Conservation (phyloP, 2,329 filamentous ascomycete genomes). For the Lecanicillium sp. region DNA sequence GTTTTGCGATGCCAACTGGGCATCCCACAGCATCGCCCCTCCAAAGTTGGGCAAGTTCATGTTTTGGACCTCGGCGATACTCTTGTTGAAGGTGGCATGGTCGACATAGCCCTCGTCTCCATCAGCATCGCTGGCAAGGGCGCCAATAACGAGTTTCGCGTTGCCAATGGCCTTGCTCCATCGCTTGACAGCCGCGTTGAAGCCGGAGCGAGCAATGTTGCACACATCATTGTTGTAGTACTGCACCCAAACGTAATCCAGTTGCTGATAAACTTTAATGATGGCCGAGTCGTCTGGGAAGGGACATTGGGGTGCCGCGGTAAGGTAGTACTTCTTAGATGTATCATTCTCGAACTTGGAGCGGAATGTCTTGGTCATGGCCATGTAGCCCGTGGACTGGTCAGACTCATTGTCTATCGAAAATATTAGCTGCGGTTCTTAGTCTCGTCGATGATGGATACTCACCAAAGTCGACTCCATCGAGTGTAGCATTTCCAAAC, state of each 20-base stretch:
- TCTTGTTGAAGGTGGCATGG: conserved; percentile 32
- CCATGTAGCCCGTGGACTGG: conserved; percentile 46
- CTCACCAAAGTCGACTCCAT: conserved; percentile 59
- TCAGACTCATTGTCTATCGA: conserved; percentile 47
- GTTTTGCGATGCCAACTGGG: conserved; percentile 44
- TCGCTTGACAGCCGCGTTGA: conserved; percentile 55
- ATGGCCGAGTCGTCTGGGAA: conserved; percentile 49
- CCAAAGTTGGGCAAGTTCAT: conserved; percentile 51
- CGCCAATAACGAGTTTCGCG: conserved; percentile 52
- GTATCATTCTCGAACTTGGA: conserved; percentile 39
- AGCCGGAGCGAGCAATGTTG: conserved; percentile 39
- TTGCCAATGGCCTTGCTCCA: conserved; percentile 55
- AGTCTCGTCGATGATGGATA: no score
- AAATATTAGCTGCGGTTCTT: not conserved
- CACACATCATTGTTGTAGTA: conserved; percentile 63
- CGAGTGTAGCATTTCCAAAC: conserved; percentile 57
- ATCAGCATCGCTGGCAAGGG: conserved; percentile 45
- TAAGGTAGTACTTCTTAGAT: conserved; percentile 45
- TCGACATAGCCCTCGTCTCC: conserved; percentile 44
- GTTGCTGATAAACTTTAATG: conserved; percentile 16
- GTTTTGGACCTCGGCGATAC: conserved; percentile 38
- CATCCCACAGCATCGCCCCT: conserved; percentile 62
- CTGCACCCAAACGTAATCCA: conserved; percentile 57
- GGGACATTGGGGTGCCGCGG: conserved; percentile 57
- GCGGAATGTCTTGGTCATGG: conserved; percentile 50